Evolutionary conservation across 345 rosid genomes (phyloP), one percentile per base, ranked within the genome.

Genomic region (Eucalyptus regnans): DNA sequence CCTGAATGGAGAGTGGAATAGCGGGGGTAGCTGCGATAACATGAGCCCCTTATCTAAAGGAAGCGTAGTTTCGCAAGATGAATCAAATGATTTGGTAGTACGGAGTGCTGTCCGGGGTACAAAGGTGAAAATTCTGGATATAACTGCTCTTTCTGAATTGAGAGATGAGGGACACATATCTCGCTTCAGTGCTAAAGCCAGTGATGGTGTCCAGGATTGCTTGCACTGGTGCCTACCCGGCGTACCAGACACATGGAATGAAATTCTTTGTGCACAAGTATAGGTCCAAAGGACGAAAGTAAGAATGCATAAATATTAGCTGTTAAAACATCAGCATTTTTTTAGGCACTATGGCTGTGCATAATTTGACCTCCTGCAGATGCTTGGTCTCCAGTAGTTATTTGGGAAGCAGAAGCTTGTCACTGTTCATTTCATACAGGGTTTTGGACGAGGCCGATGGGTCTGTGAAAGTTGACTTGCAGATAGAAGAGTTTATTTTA

Each of bases 181-280:
- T 2, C 91, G 89, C 25, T 94, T 93, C 89, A 93, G 91, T 62
- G 90, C 91, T 23, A 96, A 92, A 89, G 92, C 91, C 11, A 94
- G 90, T 11, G 60, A 66, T 8, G 94, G 94, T 37, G 91, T 92
- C 41, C 92, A 94, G 29, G 99, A 97, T 91, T 97, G 99, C 96
- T 93, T 96, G 93, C 99, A 97, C 89, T 97, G 99, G 99, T 97
- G 99, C 94, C 91, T 97, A 79, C 99, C 98, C 1, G 99, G 99
- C 88, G 87, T 96, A 86, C 99, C 99, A 1, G 99, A 96, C 87
- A 93, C 96, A 12, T 96, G 99, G 99, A 96, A 96, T 89, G 97
- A 95, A 88, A 90, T 96, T 58, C 94, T 96, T 64, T 90, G 91
- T 14, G 95, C 95, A 23, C 96, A 95, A 90, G 64, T 95, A 89